phyloP scores from a whole-genome alignment of 163 green algal genomes.

The Coccomyxa subellipsoidea region DNA sequence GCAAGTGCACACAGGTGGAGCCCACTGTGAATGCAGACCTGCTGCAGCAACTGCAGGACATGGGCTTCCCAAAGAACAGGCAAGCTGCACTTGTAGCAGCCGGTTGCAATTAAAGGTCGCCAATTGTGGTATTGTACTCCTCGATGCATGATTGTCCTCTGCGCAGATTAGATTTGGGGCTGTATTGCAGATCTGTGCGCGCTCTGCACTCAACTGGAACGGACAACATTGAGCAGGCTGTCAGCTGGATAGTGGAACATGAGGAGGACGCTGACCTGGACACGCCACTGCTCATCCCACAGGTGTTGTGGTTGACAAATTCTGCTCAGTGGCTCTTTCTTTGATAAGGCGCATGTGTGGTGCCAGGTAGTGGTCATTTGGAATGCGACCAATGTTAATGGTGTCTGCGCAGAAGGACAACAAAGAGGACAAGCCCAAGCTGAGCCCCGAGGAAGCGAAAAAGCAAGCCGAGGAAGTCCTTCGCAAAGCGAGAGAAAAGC shows the following conservation, averaged over 20 bases:
- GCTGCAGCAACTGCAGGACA: conserved; percentile 64
- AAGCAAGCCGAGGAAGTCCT: conserved; percentile 73
- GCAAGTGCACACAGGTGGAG: conserved; percentile 43
- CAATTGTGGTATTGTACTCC: too few relatives aligned
- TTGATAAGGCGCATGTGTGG: background rate
- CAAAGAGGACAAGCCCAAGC: conserved; percentile 51
- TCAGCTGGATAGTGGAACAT: conserved; percentile 77
- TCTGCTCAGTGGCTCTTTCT: background rate
- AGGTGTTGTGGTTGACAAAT: conserved; percentile 30
- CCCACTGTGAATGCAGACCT: conserved; percentile 54
- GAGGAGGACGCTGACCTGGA: conserved; percentile 71
- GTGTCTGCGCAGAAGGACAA: background rate
- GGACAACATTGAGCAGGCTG: conserved; percentile 57
- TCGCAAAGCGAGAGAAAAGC: conserved; percentile 32
- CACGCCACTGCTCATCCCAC: conserved; percentile 68
- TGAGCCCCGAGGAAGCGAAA: conserved; percentile 81
- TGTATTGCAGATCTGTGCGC: conserved; percentile 29
- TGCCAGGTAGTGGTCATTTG: background rate
- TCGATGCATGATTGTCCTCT: too few relatives aligned
- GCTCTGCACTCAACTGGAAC: conserved; percentile 59
- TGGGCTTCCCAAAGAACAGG: conserved; percentile 68
- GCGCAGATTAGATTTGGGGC: too few relatives aligned
- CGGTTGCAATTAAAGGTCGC: background rate
- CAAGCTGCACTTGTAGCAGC: background rate
- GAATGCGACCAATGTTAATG: background rate